Evolutionary conservation across 305 asterid genomes (phyloP), one percentile per base, ranked within the genome.

Genomic region (Rubia balearica): DNA sequence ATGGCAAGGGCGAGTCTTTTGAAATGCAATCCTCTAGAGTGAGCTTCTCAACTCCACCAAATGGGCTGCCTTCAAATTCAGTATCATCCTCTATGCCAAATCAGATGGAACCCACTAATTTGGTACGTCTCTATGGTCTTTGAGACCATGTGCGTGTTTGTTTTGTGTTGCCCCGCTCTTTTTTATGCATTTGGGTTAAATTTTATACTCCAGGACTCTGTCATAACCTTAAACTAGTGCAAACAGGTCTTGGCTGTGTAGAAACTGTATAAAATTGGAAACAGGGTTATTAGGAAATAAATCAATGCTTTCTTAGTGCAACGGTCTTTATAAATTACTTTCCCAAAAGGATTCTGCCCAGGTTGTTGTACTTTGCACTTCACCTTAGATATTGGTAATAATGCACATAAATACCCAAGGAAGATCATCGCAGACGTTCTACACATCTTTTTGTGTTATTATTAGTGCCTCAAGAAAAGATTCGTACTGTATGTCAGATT

Each of bases 11-110:
- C 74, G 96, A 89, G 65, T 67, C 86, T 78, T 82, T 86, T 77
- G 94, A 89, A 76, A 74, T 81, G 79, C 93, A 81, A 69, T 76
- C 89, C 67, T 83, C 95, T 76, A 78, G 89, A 79, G 74, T 78
- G 71, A 92, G 88, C 59, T 82, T 79, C 70, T 55, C 85, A 61
- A 68, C 85, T 61, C 79, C 86, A 46, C 63, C 85, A 33, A 80
- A 80, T 74, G 66, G 75, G 76, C 74, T 76, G 24, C 77, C 83
- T 33, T 70, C 85, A 49, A 76, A 78, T 81, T 73, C 84, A 64
- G 72, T 74, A 74, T 60, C 86, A 67, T 79, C 85, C 48, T 79
- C 89, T 49, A 77, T 77, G 59, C 60, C 86, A 33, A 79, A 79
- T 79, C 84, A 75, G 67, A 76, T 78, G 81, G 90, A 85, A 42